Evolutionary conservation across 768 basidiomycete species (phyloP).

Genomic region (Podaxis rugospora): DNA sequence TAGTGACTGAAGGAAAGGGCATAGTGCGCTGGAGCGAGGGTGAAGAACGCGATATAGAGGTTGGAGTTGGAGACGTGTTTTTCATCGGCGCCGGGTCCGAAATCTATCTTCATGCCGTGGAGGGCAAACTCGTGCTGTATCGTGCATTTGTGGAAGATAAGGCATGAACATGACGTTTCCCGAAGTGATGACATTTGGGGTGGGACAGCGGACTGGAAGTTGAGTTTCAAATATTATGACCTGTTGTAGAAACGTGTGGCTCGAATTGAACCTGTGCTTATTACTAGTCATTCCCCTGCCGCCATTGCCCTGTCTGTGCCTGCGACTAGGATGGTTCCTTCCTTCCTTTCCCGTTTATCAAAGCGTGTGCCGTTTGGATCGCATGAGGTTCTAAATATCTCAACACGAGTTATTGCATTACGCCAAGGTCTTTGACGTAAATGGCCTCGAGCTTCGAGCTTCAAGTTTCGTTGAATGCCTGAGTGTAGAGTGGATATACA

Average conservation of each 20-base stretch:
- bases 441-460: not conserved
- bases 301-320: not conserved
- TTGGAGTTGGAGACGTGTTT: slow-evolving; percentile 67
- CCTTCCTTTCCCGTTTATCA: not conserved
- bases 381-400: not conserved
- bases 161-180: not conserved
- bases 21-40: slow-evolving; percentile 43
- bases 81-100: slow-evolving; percentile 75
- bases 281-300: not conserved
- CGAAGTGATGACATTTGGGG: slow-evolving; percentile 9
- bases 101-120: slow-evolving; percentile 43
- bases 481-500: not conserved
- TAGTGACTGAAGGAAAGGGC: slow-evolving; percentile 71
- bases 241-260: not conserved
- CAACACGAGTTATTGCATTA: not conserved
- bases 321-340: not conserved
- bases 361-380: not conserved
- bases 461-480: not conserved
- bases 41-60: slow-evolving; percentile 25
- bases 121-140: slow-evolving; percentile 46
- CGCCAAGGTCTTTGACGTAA: not conserved
- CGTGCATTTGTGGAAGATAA: slow-evolving; percentile 59
- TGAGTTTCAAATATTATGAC: not conserved
- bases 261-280: not conserved
- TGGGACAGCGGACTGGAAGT: not conserved